phyloP scores from a whole-genome alignment of 345 rosid species.

The Arabis hirsuta region DNA sequence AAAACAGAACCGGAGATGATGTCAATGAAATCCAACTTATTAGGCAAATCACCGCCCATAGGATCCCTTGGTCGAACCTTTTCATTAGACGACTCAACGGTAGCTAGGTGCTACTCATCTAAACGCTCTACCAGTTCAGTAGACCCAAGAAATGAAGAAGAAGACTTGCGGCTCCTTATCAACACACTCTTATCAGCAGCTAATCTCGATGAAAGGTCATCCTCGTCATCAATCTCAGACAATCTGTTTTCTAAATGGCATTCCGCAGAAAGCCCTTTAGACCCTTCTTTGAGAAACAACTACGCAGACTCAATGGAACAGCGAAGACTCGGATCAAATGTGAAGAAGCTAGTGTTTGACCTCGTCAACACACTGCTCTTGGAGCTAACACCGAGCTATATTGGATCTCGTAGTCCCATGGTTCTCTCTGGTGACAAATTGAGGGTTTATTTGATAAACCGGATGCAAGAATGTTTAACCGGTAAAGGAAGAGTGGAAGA shows the following conservation, averaged over 20 bases:
- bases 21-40: constrained; percentile 48
- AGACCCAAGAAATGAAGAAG: constrained; percentile 54
- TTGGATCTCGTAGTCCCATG: constrained; percentile 35
- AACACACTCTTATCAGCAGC: constrained; percentile 61
- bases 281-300: constrained; percentile 68
- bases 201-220: constrained; percentile 48
- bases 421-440: constrained; percentile 30
- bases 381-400: constrained; percentile 54
- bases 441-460: constrained; percentile 57
- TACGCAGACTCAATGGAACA: constrained; percentile 55
- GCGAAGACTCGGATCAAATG: constrained; percentile 61
- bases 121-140: constrained; percentile 46
- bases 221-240: constrained; percentile 34
- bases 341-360: constrained; percentile 69
- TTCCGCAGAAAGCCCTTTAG: constrained; percentile 75
- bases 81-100: constrained; percentile 36
- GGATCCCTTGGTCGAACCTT: constrained; percentile 40
- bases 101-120: constrained; percentile 45
- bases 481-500: constrained; percentile 42
- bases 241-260: constrained; percentile 61
- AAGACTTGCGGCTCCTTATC: constrained; percentile 66
- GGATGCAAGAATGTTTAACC: constrained; percentile 70
- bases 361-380: constrained; percentile 60
- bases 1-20: constrained; percentile 46
- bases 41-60: constrained; percentile 51